These are phyloP conservation scores for Penicillium cosmopolitanum DNA, from an alignment of 495 filamentous ascomycete genomes.

Conservation along the genomic window DNA sequence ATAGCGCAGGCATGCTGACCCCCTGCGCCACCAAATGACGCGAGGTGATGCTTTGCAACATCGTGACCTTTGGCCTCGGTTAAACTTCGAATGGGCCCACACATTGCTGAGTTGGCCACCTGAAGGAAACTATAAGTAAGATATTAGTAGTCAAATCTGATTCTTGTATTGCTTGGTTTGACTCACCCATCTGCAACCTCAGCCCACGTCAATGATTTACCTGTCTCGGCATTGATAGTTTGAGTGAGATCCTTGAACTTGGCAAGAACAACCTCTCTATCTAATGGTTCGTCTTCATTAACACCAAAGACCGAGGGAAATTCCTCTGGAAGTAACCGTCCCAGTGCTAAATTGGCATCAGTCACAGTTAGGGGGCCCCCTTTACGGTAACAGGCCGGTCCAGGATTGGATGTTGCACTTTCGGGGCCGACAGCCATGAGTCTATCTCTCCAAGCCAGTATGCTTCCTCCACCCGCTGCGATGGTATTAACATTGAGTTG, in stretches of 20 bases:
- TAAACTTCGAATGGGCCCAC: constrained; percentile 56
- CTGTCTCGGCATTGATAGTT: constrained; percentile 11
- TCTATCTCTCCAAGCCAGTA: constrained; percentile 39
- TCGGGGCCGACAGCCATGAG: constrained; percentile 45
- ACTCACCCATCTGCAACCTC: constrained; percentile 31
- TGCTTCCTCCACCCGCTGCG: constrained; percentile 47
- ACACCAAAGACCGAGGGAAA: constrained; percentile 21
- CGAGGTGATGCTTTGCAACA: constrained; percentile 80
- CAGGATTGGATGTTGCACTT: constrained; percentile 24
- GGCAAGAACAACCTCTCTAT: constrained; percentile 6
- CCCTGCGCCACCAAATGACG: constrained; percentile 89
- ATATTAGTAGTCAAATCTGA: neutral
- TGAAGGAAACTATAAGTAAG: constrained; percentile 33
- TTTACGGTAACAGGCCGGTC: constrained; percentile 25
- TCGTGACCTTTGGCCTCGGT: constrained; percentile 93
- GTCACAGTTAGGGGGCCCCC: constrained; percentile 45
- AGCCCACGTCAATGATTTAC: constrained; percentile 28
- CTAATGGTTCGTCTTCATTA: constrained; percentile 9
- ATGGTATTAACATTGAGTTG: constrained; percentile 43
- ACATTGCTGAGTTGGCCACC: constrained; percentile 44
- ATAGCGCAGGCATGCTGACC: constrained; percentile 94
- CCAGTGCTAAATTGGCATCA: constrained; percentile 45
- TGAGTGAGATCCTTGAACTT: constrained; percentile 10
- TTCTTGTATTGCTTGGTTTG: neutral
- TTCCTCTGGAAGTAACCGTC: constrained; percentile 16